Evolutionary conservation across 225 moss, liverwort and hornwort genomes (phyloP).

Genomic region (Bryum argenteum): DNA sequence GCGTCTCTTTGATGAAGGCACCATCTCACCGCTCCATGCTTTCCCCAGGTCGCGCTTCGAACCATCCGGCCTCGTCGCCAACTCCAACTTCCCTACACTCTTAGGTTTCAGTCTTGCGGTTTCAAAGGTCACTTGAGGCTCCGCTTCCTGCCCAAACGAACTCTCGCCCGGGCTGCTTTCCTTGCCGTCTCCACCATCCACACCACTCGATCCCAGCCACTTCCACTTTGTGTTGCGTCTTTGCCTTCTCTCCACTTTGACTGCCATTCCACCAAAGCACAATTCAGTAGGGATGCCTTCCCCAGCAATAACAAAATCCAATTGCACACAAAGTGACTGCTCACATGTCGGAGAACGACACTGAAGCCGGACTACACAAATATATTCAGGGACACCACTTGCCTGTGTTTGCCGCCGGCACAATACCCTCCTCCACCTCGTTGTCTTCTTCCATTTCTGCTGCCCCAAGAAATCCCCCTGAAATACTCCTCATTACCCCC

Average conservation of each 20-base stretch:
- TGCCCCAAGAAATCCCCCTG: conserved; percentile 32
- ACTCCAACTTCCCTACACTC: conserved; percentile 34
- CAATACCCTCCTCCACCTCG: conserved; percentile 44
- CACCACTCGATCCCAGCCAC: conserved; percentile 58
- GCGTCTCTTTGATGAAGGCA: conserved; percentile 51
- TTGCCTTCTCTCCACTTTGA: conserved; percentile 60
- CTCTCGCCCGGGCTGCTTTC: conserved; percentile 39
- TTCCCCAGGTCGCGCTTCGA: conserved; percentile 29
- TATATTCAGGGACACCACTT: conserved; percentile 30
- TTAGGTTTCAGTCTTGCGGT: conserved; percentile 32
- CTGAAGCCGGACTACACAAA: background rate
- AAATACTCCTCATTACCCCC: conserved; percentile 45
- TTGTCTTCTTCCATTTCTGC: conserved; percentile 36
- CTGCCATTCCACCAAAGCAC: conserved; percentile 33
- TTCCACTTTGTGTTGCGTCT: conserved; percentile 74
- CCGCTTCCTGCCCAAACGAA: conserved; percentile 41
- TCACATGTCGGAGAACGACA: background rate
- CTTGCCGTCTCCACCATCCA: conserved; percentile 55
- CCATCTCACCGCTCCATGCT: conserved; percentile 37
- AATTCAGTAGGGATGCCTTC: conserved; percentile 7
- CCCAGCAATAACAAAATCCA: background rate
- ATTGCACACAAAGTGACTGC: background rate
- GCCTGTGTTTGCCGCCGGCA: conserved; percentile 44
- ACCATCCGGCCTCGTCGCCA: conserved; percentile 27
- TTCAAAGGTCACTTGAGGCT: conserved; percentile 43